phyloP scores from a whole-genome alignment of 139 green algal genomes.

The Chlamydomonas applanata region DNA sequence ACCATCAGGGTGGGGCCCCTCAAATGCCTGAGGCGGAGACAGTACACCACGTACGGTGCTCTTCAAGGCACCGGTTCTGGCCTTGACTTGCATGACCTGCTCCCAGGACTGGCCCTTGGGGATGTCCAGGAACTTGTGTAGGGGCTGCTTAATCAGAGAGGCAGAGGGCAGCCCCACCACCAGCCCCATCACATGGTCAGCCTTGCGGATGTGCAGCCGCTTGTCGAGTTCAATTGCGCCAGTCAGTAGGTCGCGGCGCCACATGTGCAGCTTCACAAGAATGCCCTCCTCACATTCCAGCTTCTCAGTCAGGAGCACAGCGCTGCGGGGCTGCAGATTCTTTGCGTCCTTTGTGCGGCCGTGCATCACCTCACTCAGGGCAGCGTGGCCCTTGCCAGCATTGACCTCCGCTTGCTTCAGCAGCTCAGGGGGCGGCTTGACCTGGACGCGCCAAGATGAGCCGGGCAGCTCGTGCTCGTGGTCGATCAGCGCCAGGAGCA shows the following conservation, averaged over 20 bases:
- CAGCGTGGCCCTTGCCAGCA: background rate
- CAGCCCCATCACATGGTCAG: background rate
- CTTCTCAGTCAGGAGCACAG: slow-evolving; percentile 5
- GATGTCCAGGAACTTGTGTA: background rate
- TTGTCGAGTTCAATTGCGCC: slow-evolving; percentile 11
- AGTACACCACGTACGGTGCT: background rate
- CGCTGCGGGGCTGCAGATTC: background rate
- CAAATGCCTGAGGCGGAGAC: slow-evolving; percentile 3
- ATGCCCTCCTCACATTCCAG: background rate
- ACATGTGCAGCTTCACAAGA: slow-evolving; percentile 7
- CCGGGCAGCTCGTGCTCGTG: slow-evolving; percentile 31
- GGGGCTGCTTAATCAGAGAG: background rate
- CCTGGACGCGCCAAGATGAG: background rate
- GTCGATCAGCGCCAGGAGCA: slow-evolving; percentile 34
- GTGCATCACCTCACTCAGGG: slow-evolving; percentile 1
- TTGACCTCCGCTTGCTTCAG: background rate
- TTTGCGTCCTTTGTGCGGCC: background rate
- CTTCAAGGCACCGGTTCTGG: slow-evolving; percentile 14
- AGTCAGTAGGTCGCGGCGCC: slow-evolving; percentile 10
- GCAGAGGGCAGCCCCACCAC: background rate
- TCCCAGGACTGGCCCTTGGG: background rate
- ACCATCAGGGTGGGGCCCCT: slow-evolving; percentile 22
- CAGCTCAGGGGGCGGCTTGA: too few relatives aligned
- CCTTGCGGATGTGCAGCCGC: background rate
- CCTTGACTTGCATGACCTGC: background rate